Evolutionary conservation across 306 rosid genomes (phyloP), one percentile per base, ranked within the genome.

Genomic region (Canavalia gladiata): DNA sequence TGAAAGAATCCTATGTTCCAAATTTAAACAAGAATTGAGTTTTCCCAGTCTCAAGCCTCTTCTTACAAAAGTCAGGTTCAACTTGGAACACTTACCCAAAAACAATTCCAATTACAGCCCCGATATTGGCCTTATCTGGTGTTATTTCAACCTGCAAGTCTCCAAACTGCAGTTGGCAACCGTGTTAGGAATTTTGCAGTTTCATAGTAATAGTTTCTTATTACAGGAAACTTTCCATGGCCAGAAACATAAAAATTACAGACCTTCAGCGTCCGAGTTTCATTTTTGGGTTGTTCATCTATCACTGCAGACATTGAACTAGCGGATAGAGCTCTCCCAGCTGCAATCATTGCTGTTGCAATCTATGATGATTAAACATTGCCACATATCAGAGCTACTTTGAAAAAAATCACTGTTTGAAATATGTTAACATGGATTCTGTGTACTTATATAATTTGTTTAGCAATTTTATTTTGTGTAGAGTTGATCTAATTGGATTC

Each of bases 131-230:
- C 51, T 95, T 95, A 8, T 84, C 91, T 39, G 95, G 74, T 4
- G 97, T 95, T 72, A 93, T 52, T 85, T 90, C 99, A 11, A 95
- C 89, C 84, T 95, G 99, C 85, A 95, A 90, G 5, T 88, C 97
- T 87, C 97, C 99, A 82, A 93, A 95, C 97, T 95, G 93, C 82
- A 87, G 57, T 65, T 35, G 76, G 54, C 79, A 89, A 79, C 28
- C 10, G 70, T 29, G 67, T 86, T 78, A 69, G 42, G 71, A 45
- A 57, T 35, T 45, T 84, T 69, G 71, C 83, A 30, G 41, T 35
- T 68, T 72, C 80, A 78, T 31, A 29, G 43, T 41, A 37, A 39
- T 31, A 51, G 58, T 31, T 78, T 74, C 58, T 42, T 10, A 49
- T 50, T 43, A 18, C 11, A 81, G 55, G 56, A 72, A 86, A 34